Conservation (phyloP, 306 rosid species). For the Ormosia semicastrata region DNA sequence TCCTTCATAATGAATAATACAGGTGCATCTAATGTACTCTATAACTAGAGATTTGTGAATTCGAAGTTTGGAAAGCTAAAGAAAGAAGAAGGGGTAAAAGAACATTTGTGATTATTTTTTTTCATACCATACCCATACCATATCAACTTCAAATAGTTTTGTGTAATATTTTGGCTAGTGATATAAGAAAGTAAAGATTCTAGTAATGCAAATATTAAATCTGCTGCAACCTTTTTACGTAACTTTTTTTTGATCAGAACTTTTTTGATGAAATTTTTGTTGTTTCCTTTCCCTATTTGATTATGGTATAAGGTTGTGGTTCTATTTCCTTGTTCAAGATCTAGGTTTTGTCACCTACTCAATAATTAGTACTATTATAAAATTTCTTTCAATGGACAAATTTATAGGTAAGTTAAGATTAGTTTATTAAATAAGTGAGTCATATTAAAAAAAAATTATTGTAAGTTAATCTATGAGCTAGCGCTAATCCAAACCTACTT, state of each 20-base stretch:
- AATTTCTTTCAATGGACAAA: too few species aligned
- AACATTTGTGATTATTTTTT: background rate
- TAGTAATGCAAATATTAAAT: background rate
- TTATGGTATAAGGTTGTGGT: background rate
- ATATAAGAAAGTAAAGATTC: background rate
- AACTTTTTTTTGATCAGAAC: background rate
- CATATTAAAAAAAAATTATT: too few species aligned
- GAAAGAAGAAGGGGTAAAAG: slow-evolving; percentile 20
- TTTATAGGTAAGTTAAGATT: too few species aligned
- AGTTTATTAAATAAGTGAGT: too few species aligned
- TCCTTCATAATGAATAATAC: background rate
- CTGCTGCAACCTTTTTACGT: background rate
- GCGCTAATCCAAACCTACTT: too few species aligned
- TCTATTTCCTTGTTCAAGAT: background rate
- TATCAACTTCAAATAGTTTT: background rate
- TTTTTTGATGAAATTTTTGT: background rate
- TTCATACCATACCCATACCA: background rate
- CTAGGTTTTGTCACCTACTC: background rate
- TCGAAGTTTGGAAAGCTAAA: background rate
- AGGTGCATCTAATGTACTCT: background rate
- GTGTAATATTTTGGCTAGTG: background rate
- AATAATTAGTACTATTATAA: too few species aligned
- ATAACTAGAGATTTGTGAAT: background rate
- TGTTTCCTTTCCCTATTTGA: background rate
- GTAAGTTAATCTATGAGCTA: too few species aligned